phyloP scores from a whole-genome alignment of 2,329 filamentous ascomycete genomes.

The Aspergillus hortae region DNA sequence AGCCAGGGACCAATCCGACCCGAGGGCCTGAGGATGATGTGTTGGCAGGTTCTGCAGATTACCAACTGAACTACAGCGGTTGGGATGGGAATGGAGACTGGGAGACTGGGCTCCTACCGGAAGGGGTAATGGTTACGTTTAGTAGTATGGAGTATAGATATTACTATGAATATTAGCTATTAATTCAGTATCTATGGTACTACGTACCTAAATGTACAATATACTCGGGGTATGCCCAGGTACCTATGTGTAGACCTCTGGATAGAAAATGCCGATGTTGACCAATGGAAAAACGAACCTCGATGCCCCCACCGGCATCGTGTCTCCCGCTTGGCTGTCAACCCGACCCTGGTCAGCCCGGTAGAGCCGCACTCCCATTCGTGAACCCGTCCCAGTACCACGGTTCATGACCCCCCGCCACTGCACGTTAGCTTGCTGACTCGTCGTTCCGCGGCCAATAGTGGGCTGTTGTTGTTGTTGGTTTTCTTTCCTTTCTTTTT shows the following conservation, averaged over 20 bases:
- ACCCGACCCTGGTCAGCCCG: conserved; percentile 10
- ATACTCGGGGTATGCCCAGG: too few species aligned
- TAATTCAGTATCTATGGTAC: background rate
- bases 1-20: background rate
- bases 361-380: conserved; percentile 16
- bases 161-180: too few species aligned
- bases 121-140: too few species aligned
- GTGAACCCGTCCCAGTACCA: conserved; percentile 18
- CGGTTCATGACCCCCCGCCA: conserved; percentile 19
- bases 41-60: conserved; percentile 26
- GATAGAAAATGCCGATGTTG: too few species aligned
- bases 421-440: conserved; percentile 17
- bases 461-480: conserved; percentile 15
- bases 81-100: conserved; percentile 2
- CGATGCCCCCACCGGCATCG: conserved; percentile 18
- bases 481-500: background rate
- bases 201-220: too few species aligned
- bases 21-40: conserved; percentile 14
- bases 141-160: too few species aligned
- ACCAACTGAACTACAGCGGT: conserved; percentile 14
- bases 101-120: background rate
- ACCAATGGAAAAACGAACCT: background rate
- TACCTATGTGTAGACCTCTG: too few species aligned
- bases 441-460: conserved; percentile 18
- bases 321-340: conserved; percentile 18